A percentile compares a stretch with the other conserved stretches of the same genome.
Conservation (phyloP, 768 basidiomycete genomes). For the Leccinum rimulosum region DNA sequence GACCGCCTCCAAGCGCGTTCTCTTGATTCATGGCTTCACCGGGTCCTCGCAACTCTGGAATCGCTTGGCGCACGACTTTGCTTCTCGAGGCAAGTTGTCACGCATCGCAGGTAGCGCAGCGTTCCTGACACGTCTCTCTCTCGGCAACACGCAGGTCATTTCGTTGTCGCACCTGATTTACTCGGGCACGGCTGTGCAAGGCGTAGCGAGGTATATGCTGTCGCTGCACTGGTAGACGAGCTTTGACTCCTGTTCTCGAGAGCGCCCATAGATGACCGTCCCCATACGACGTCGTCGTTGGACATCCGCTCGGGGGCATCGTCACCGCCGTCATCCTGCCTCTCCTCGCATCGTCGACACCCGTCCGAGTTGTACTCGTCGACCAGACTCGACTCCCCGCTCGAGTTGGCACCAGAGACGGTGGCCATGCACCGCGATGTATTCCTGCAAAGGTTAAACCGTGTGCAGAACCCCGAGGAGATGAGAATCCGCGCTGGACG, state of each 20-base stretch:
- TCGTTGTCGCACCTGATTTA: conserved; percentile 24
- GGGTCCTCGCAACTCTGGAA: conserved; percentile 15
- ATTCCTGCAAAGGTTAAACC: background rate
- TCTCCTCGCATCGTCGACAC: background rate
- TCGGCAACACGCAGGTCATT: conserved; percentile 14
- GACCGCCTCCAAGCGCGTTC: conserved; percentile 13
- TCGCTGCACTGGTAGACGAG: conserved; percentile 14
- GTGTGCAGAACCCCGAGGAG: background rate
- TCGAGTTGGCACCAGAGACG: background rate
- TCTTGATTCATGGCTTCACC: conserved; percentile 24
- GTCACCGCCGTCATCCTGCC: background rate
- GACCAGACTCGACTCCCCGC: background rate
- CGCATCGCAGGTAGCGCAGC: background rate
- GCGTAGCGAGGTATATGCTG: conserved; percentile 11
- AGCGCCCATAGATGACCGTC: background rate
- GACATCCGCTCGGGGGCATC: background rate
- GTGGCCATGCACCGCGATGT: background rate
- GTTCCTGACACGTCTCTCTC: background rate
- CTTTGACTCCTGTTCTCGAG: conserved; percentile 6
- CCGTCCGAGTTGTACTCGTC: background rate
- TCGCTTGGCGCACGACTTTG: conserved; percentile 13
- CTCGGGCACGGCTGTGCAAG: conserved; percentile 21
- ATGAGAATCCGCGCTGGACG: background rate
- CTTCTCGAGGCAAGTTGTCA: conserved; percentile 18
- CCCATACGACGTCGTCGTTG: background rate